Evolutionary conservation across 164 flowering plant genomes (phyloP), one percentile per base, ranked within the genome.

Genomic region (Tetracentron sinense): DNA sequence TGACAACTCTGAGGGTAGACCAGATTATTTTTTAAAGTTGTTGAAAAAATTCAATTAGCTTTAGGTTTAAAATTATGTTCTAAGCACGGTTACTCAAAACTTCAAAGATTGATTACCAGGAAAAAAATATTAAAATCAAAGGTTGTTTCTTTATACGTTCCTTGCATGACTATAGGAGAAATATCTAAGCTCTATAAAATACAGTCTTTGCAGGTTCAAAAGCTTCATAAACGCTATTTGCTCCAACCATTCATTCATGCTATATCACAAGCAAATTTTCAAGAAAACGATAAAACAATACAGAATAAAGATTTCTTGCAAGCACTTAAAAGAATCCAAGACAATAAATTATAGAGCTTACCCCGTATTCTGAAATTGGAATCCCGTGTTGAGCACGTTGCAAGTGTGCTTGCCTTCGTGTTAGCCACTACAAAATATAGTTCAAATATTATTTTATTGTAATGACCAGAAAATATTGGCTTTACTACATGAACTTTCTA

Each of bases 341-440:
- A 20, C 42, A 20, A 46, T 48, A 38, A 67, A 22, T 46, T 38
- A 15, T 27, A 63, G 65, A 70, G 38, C 82, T 77, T 73, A 92
- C 99, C 80, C 96, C 96, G 75, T 69, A 84, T 75, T 95, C 97
- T 72, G 99, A 95, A 68, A 88, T 67, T 56, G 99, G 97, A 66
- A 94, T 86, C 33, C 98, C 99, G 68, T 89, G 98, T 69, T 94
- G 99, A 50, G 97, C 97, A 70, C 94, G 97, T 58, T 83, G 66
- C 31, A 77, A 28, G 74, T 85, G 96, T 51, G 91, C 92, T 68
- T 83, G 81, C 65, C 99, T 82, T 78, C 99, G 78, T 55, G 79
- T 74, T 61, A 85, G 29, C 99, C 99, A 95, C 99, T 95, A 82
- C 52, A 73, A 38, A 70, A 49, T 31, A 26, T 20, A 65, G 47